Evolutionary conservation across 1,139 yeast genomes (phyloP).

Genomic region (Fermentozyma sake): DNA sequence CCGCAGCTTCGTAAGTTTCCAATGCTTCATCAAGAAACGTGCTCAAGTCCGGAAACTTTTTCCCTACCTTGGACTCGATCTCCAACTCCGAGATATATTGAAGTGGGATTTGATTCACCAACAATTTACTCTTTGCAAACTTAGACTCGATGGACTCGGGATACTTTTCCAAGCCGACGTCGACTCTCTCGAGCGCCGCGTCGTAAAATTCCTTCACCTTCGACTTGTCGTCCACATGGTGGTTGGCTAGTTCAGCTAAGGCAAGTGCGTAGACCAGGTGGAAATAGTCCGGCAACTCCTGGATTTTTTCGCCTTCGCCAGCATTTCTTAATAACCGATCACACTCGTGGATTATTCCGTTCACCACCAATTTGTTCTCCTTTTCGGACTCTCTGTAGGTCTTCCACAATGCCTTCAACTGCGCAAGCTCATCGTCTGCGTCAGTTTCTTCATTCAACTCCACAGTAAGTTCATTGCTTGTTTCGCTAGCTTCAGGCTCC

Average conservation of each 20-base stretch:
- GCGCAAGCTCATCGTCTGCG: slow-evolving; percentile 74
- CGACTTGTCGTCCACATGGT: slow-evolving; percentile 36
- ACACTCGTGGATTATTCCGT: slow-evolving; percentile 90
- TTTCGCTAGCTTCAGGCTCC: slow-evolving; percentile 11
- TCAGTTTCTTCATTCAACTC: slow-evolving; percentile 68
- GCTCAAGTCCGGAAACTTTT: slow-evolving; percentile 27
- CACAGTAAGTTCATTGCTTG: slow-evolving; percentile 51
- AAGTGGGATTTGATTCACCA: slow-evolving; percentile 54
- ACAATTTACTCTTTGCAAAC: slow-evolving; percentile 53
- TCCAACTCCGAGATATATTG: slow-evolving; percentile 50
- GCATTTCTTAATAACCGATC: slow-evolving; percentile 64
- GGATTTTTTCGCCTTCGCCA: slow-evolving; percentile 5
- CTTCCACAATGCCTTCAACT: slow-evolving; percentile 66
- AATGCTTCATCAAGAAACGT: slow-evolving; percentile 42
- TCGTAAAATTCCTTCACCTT: slow-evolving; percentile 53
- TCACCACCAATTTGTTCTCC: slow-evolving; percentile 60
- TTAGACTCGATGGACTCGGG: slow-evolving; percentile 42
- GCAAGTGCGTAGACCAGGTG: slow-evolving; percentile 73
- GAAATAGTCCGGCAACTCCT: slow-evolving; percentile 47
- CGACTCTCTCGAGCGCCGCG: slow-evolving; percentile 69
- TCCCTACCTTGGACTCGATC: slow-evolving; percentile 25
- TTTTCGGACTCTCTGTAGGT: slow-evolving; percentile 52
- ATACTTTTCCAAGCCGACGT: slow-evolving; percentile 50
- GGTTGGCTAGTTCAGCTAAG: slow-evolving; percentile 62
- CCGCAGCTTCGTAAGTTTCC: slow-evolving; percentile 41